These are phyloP conservation scores for Pseudodiploospora longispora DNA, from an alignment of 2,329 filamentous ascomycete genomes.

Conservation along the genomic window DNA sequence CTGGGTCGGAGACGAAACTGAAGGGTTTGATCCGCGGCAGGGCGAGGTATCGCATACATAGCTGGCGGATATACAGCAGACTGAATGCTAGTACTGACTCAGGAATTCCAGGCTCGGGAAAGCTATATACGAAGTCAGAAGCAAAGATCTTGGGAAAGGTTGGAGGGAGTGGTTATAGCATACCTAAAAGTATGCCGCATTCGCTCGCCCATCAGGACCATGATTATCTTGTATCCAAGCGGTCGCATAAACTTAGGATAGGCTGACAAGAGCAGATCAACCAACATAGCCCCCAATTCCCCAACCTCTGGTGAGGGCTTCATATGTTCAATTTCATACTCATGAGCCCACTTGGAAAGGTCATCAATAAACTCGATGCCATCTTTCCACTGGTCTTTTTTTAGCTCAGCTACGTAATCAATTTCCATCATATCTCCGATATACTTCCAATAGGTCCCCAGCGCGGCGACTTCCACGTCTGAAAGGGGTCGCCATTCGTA, in stretches of 20 bases:
- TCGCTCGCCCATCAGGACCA: constrained; percentile 55
- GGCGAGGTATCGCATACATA: constrained; percentile 48
- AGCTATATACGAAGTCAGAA: constrained; percentile 18
- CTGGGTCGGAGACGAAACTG: constrained; percentile 35
- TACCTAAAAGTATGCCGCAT: constrained; percentile 59
- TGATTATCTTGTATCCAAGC: constrained; percentile 41
- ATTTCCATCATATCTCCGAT: constrained; percentile 65
- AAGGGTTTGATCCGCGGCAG: constrained; percentile 46
- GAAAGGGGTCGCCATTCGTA: constrained; percentile 65
- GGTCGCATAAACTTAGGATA: constrained; percentile 39
- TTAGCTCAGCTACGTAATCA: constrained; percentile 33
- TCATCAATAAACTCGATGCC: constrained; percentile 45
- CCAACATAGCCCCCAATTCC: constrained; percentile 49
- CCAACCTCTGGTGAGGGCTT: constrained; percentile 41
- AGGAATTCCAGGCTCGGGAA: constrained; percentile 34
- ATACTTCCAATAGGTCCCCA: constrained; percentile 63
- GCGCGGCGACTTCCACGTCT: constrained; percentile 59
- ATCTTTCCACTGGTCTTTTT: constrained; percentile 34
- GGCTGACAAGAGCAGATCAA: constrained; percentile 50
- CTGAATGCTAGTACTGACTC: constrained; percentile 33
- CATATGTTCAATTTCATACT: constrained; percentile 55
- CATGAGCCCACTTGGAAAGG: constrained; percentile 37
- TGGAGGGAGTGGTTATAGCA: constrained; percentile 14
- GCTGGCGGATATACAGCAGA: constrained; percentile 43
- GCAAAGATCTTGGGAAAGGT: background rate